Base-by-base conservation (phyloP, 2,329 filamentous ascomycete genomes). In the Pseudocercospora eumusae region DNA sequence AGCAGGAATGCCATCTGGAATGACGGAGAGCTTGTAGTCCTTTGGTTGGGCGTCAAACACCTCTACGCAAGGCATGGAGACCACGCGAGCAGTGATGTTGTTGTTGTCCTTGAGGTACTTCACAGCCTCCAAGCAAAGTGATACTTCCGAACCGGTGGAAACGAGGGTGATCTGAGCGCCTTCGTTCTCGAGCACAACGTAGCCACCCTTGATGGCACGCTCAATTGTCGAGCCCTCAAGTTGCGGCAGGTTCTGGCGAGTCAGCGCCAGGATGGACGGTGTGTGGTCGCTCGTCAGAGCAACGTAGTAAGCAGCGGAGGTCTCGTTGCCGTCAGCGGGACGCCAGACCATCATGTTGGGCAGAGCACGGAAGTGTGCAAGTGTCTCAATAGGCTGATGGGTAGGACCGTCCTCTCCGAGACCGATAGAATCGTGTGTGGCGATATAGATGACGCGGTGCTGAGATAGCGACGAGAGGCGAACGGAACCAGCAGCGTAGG, bases 261-360 rank as follows among this genome's bases (percentile, higher is more conserved):
- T 97, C 66, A 99, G 86, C 62, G 95, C 95, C 71, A 99, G 82
- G 80, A 99, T 95, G 79, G 88, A 92, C 69, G 95, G 95, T 40
- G 93, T 97, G 79, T 88, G 83, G 82, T 92, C 91, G 74, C 91
- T 89, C 69, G 91, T 96, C 71, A 99, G 83, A 55, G 93, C 91
- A 74, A 96, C 85, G 83, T 98, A 98, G 87, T 98, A 99, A 71
- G 95, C 93, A 74, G 92, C 93, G 76, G 91, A 96, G 73, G 90
- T 95, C 90, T 99, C 95, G 84, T 98, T 98, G 75, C 93, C 93
- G 75, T 98, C 95, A 73, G 95, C 93, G 71, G 95, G 95, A 76
- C 95, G 93, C 95, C 95, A 98, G 74, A 98, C 93, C 91, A 98
- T 96, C 85, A 90, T 91, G 89, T 99, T 99, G 76, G 95, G 95